These are phyloP conservation scores for Diatrype stigma DNA, from an alignment of 2,329 filamentous ascomycete genomes.

Conservation along the genomic window DNA sequence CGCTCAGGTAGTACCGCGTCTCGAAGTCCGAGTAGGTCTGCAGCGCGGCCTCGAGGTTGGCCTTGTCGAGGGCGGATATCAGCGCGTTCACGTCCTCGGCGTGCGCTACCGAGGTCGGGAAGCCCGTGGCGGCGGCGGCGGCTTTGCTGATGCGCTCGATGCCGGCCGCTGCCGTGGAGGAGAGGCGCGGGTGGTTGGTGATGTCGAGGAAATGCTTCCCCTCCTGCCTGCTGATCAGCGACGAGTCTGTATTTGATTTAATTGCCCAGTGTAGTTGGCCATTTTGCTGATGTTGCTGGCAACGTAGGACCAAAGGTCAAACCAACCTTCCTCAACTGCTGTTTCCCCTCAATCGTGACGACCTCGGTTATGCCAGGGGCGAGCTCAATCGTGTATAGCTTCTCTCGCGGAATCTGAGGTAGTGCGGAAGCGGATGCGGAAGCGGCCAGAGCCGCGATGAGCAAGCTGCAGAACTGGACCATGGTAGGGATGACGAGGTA, in stretches of 20 bases:
- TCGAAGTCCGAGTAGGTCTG: not conserved
- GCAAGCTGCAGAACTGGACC: not conserved
- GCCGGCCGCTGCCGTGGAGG: not conserved
- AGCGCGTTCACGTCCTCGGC: not conserved
- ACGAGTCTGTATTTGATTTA: not conserved
- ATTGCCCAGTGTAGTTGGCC: too few species aligned
- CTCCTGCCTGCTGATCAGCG: not conserved
- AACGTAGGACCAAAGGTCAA: not conserved
- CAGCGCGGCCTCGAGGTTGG: not conserved
- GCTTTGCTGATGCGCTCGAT: not conserved
- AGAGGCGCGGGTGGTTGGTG: not conserved
- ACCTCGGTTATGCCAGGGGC: not conserved
- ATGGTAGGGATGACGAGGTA: too few species aligned
- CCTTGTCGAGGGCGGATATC: not conserved
- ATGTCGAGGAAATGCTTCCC: not conserved
- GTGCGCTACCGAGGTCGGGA: not conserved
- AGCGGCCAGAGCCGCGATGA: not conserved
- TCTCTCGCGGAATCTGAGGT: not conserved
- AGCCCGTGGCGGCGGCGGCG: not conserved
- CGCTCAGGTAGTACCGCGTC: conserved; percentile 63
- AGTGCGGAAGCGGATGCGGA: not conserved
- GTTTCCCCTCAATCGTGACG: not conserved
- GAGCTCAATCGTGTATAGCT: not conserved
- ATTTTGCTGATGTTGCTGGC: not conserved
- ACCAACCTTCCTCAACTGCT: not conserved